Evolutionary conservation across 78 protist genomes (phyloP).

Genomic region (Anaeramoeba ignava): DNA sequence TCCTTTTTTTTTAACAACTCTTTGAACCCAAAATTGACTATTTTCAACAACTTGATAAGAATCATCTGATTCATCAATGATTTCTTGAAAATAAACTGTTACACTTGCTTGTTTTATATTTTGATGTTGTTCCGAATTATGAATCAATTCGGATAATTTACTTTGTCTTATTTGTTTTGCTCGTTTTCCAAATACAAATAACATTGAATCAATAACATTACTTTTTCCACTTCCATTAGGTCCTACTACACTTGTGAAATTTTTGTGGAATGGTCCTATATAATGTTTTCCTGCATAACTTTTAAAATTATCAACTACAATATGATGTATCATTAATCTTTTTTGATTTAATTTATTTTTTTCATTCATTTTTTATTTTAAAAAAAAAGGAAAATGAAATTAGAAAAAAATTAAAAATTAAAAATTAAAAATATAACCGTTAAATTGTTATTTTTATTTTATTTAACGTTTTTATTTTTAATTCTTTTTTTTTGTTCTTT

Average conservation of each 20-base stretch:
- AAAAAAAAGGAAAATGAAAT: too few species aligned
- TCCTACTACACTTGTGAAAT: conserved; percentile 95
- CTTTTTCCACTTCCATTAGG: conserved; percentile 99
- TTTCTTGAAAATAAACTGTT: conserved; percentile 73
- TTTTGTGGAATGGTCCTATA: too few species aligned
- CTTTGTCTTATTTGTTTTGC: conserved; percentile 81
- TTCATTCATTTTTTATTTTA: too few species aligned
- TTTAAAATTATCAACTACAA: too few species aligned
- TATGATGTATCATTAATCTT: too few species aligned
- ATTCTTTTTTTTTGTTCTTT: too few species aligned
- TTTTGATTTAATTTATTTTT: too few species aligned
- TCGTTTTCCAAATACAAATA: conserved; percentile 92
- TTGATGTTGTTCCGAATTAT: conserved; percentile 59
- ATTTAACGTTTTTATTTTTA: too few species aligned
- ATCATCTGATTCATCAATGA: conserved; percentile 72
- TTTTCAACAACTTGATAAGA: not conserved
- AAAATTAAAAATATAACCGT: too few species aligned
- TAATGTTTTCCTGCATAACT: too few species aligned
- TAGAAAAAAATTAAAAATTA: too few species aligned
- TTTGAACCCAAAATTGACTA: not conserved
- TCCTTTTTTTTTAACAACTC: not conserved
- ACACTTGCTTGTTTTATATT: conserved; percentile 58
- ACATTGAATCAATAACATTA: conserved; percentile 95
- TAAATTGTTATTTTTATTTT: too few species aligned
- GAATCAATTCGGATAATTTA: conserved; percentile 86